phyloP scores from a whole-genome alignment of 1,284 basidiomycete species.

The Ustilago crameri region DNA sequence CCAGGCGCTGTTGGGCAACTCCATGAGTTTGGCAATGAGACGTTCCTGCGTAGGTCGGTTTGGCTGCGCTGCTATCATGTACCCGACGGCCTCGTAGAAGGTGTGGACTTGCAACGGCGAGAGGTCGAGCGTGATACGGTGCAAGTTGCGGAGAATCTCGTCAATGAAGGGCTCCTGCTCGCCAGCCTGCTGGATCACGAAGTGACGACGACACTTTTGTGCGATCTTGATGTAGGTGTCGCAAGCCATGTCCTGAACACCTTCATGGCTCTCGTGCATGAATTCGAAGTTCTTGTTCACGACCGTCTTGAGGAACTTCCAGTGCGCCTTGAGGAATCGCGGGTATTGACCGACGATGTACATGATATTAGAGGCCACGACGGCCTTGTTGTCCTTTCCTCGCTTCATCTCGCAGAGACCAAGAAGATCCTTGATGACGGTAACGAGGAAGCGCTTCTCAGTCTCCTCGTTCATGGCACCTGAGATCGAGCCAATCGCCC shows the following conservation, averaged over 20 bases:
- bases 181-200: constrained; percentile 97
- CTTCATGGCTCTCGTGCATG: constrained; percentile 99
- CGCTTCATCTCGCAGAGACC: constrained; percentile 98
- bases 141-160: constrained; percentile 90
- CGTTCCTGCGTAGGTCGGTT: constrained; percentile 97
- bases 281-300: constrained; percentile 99
- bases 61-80: constrained; percentile 99
- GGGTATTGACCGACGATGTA: constrained; percentile 99
- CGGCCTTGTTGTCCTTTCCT: constrained; percentile 99
- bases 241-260: constrained; percentile 99
- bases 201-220: constrained; percentile 97
- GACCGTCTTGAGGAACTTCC: constrained; percentile 99
- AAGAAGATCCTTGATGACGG: constrained; percentile 97
- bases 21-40: constrained; percentile 94
- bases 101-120: constrained; percentile 84
- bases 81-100: constrained; percentile 86
- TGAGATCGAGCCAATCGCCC: constrained; percentile 99
- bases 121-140: constrained; percentile 93
- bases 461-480: constrained; percentile 99
- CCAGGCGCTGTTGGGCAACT: constrained; percentile 97
- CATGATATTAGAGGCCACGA: constrained; percentile 99
- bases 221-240: constrained; percentile 99
- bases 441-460: constrained; percentile 98
- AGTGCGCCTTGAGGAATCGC: constrained; percentile 98
- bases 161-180: constrained; percentile 98